Percentiles rank a stretch among this genome's conserved stretches.
Evolutionary conservation across 768 basidiomycete species (phyloP).

Genomic region (Ramaria sp.): DNA sequence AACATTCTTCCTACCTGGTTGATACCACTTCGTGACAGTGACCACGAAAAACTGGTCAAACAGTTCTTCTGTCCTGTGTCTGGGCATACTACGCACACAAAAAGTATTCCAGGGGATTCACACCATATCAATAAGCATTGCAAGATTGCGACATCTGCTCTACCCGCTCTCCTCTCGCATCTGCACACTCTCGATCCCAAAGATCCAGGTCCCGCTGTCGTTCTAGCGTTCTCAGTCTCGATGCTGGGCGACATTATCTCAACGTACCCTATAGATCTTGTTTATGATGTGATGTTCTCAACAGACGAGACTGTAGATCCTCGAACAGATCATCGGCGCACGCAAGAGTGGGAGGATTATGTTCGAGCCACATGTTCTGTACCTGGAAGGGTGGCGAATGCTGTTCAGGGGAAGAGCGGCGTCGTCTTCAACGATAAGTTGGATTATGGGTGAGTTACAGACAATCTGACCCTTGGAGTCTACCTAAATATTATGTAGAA

Average conservation of each 20-base stretch:
- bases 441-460: conserved; percentile 30
- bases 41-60: conserved; percentile 2
- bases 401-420: conserved; percentile 30
- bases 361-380: conserved; percentile 53
- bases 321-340: neutral
- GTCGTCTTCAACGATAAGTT: conserved; percentile 34
- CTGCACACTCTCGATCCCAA: neutral
- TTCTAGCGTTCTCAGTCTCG: neutral
- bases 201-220: neutral
- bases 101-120: neutral
- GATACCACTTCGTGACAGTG: neutral
- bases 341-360: conserved; percentile 61
- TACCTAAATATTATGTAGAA: conserved; percentile 5
- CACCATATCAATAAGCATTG: neutral
- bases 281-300: conserved; percentile 43
- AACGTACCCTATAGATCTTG: conserved; percentile 54
- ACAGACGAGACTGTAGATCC: conserved; percentile 11
- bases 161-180: neutral
- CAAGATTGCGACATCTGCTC: neutral
- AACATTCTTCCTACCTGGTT: conserved; percentile 4
- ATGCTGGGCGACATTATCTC: neutral
- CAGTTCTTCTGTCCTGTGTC: conserved; percentile 1
- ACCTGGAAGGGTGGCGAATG: conserved; percentile 75
- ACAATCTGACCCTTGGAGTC: neutral
- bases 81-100: no score